Conservation (phyloP, 2,329 filamentous ascomycete species). For the Curvularia spicifera region DNA sequence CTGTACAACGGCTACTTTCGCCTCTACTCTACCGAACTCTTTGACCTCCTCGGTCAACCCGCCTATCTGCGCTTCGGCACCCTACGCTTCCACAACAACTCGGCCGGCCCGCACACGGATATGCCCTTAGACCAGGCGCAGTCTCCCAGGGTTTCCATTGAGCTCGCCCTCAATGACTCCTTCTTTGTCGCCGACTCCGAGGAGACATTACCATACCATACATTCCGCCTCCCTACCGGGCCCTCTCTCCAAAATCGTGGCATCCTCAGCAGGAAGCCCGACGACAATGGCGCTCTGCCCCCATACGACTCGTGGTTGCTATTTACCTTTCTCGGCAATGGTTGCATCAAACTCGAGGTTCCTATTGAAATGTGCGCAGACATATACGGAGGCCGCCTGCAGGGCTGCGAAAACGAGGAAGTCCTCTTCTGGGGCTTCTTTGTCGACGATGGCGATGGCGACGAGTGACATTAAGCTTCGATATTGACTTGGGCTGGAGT, state of each 20-base stretch:
- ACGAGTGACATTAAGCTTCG: slow-evolving; percentile 24
- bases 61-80: slow-evolving; percentile 46
- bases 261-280: slow-evolving; percentile 40
- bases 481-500: slow-evolving; percentile 31
- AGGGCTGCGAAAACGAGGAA: slow-evolving; percentile 43
- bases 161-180: slow-evolving; percentile 43
- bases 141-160: slow-evolving; percentile 30
- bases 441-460: slow-evolving; percentile 41
- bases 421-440: slow-evolving; percentile 48
- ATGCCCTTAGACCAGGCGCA: slow-evolving; percentile 4
- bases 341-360: slow-evolving; percentile 46
- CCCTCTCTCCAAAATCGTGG: slow-evolving; percentile 45
- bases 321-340: slow-evolving; percentile 47
- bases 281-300: slow-evolving; percentile 41
- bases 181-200: slow-evolving; percentile 46
- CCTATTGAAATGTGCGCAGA: slow-evolving; percentile 49
- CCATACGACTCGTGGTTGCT: slow-evolving; percentile 48
- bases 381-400: slow-evolving; percentile 40
- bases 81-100: slow-evolving; percentile 40
- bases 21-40: slow-evolving; percentile 46
- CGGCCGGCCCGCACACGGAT: slow-evolving; percentile 8
- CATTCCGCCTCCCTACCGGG: slow-evolving; percentile 39
- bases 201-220: slow-evolving; percentile 47
- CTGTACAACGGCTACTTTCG: slow-evolving; percentile 47
- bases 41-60: slow-evolving; percentile 45